Evolutionary conservation across 176 grass and related monocot genomes (phyloP).

Genomic region (Aechmea fasciata): DNA sequence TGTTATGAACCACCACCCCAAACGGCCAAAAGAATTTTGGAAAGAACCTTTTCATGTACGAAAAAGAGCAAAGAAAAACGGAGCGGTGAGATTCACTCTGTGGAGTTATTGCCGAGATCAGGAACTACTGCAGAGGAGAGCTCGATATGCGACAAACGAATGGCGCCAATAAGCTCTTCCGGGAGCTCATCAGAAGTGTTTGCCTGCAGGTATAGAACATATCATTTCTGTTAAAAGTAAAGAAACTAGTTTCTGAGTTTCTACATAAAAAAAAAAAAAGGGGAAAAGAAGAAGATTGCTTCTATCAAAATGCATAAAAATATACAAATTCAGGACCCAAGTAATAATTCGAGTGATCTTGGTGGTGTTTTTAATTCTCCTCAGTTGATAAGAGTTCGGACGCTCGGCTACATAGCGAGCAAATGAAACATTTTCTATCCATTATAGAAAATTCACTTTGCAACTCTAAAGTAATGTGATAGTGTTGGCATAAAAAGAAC

Average conservation of each 20-base stretch:
- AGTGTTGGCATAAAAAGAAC: too few species aligned
- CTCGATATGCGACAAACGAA: constrained; percentile 63
- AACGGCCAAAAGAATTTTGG: background rate
- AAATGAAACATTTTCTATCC: too few species aligned
- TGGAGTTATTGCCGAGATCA: constrained; percentile 28
- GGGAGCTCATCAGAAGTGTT: constrained; percentile 77
- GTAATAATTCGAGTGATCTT: too few species aligned
- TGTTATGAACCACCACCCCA: too few species aligned
- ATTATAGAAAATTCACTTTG: too few species aligned
- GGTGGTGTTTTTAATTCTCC: too few species aligned
- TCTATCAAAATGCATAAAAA: too few species aligned
- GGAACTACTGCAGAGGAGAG: constrained; percentile 45
- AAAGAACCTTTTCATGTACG: constrained; percentile 4
- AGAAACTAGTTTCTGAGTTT: background rate
- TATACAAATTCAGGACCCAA: too few species aligned
- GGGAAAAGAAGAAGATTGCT: background rate
- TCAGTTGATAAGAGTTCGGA: too few species aligned
- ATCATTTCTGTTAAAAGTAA: constrained; percentile 1
- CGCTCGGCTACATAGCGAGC: too few species aligned
- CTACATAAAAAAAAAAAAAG: background rate
- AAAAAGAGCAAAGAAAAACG: constrained; percentile 10
- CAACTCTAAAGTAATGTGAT: too few species aligned
- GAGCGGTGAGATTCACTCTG: constrained; percentile 10
- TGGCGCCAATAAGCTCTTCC: constrained; percentile 70
- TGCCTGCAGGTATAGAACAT: constrained; percentile 39